These are phyloP conservation scores for Choiromyces venosus DNA, from an alignment of 495 filamentous ascomycete species.

Conservation along the genomic window DNA sequence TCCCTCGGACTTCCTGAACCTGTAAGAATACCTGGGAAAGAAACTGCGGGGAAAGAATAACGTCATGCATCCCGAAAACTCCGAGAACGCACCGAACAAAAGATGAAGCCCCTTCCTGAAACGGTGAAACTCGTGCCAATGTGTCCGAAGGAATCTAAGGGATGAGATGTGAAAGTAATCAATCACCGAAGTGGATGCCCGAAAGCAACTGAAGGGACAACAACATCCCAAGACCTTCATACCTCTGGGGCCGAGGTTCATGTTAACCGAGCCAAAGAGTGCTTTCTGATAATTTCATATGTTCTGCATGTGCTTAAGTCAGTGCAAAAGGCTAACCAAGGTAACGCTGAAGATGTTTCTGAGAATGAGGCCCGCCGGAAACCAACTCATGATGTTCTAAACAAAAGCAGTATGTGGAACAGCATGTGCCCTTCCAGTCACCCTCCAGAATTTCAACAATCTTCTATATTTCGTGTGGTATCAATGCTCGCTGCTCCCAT, in stretches of 20 bases:
- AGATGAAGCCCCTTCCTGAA: background rate
- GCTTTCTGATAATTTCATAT: background rate
- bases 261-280: background rate
- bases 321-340: background rate
- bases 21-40: background rate
- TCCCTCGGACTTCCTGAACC: background rate
- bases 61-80: background rate
- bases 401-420: background rate
- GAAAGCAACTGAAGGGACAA: background rate
- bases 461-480: background rate
- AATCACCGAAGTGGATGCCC: background rate
- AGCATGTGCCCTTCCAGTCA: background rate
- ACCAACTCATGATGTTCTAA: background rate
- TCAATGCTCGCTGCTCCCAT: background rate
- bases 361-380: background rate
- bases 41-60: background rate
- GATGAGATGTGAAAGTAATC: background rate
- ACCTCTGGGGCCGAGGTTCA: background rate
- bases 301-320: background rate
- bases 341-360: background rate
- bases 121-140: background rate
- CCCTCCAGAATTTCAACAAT: background rate
- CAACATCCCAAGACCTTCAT: background rate
- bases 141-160: no score
- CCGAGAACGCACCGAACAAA: background rate